These are phyloP conservation scores for Sporothrix mexicana DNA, from an alignment of 2,329 filamentous ascomycete genomes.

Conservation along the genomic window DNA sequence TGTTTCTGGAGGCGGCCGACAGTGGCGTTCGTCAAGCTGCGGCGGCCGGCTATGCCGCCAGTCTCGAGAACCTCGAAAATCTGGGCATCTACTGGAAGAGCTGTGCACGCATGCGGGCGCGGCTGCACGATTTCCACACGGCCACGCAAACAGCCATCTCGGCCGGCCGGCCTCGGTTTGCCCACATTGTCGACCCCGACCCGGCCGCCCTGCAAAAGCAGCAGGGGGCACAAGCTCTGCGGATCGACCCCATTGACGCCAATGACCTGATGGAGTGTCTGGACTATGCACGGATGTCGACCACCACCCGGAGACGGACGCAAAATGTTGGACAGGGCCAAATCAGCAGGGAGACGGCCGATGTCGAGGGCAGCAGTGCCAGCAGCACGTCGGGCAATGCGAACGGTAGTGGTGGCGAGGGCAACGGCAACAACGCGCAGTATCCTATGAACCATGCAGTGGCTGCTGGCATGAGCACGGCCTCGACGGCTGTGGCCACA, in stretches of 20 bases:
- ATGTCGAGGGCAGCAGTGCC: neutral
- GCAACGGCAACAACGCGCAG: neutral
- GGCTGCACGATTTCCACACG: neutral
- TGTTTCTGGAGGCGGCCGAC: neutral
- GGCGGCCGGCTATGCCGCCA: neutral
- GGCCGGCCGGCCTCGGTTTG: neutral
- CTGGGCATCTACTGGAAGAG: neutral
- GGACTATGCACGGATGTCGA: neutral
- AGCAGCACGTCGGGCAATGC: neutral
- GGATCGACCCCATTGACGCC: neutral
- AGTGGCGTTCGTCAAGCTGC: neutral
- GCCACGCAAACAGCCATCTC: neutral
- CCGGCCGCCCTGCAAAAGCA: neutral
- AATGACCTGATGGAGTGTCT: neutral
- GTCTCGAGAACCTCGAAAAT: neutral
- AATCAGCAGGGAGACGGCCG: neutral
- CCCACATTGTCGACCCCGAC: neutral
- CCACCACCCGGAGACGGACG: neutral
- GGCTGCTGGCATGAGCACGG: neutral
- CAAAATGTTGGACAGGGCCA: neutral
- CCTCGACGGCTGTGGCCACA: neutral
- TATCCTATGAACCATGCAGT: neutral
- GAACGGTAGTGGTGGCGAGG: neutral
- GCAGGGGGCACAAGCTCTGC: neutral
- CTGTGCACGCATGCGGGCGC: neutral